phyloP scores from a whole-genome alignment of 306 rosid genomes.

The Pterocarpus macrocarpus region DNA sequence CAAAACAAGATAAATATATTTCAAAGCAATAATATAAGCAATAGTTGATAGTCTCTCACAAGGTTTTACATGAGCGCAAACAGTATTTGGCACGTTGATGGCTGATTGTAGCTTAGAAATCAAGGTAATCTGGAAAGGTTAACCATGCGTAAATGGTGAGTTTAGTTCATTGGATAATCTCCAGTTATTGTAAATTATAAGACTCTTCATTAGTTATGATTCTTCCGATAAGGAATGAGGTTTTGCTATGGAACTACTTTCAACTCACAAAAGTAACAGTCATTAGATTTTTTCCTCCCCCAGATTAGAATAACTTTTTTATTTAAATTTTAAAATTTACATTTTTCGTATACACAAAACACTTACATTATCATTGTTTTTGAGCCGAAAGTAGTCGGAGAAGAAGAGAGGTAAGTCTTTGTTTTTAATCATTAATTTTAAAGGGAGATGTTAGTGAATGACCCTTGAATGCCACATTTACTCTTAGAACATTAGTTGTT shows the following conservation, averaged over 20 bases:
- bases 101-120: background rate
- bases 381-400: conserved; percentile 12
- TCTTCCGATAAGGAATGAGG: background rate
- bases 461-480: too few species aligned
- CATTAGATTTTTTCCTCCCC: too few species aligned
- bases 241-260: too few species aligned
- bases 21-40: background rate
- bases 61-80: conserved; percentile 1
- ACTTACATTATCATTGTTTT: too few species aligned
- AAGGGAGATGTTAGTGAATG: background rate
- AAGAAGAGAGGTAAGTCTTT: background rate
- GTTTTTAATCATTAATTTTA: background rate
- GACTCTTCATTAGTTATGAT: background rate
- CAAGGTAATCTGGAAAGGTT: background rate
- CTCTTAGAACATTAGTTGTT: too few species aligned
- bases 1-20: background rate
- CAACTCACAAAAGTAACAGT: background rate
- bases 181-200: background rate
- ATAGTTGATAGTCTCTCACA: background rate
- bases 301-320: too few species aligned
- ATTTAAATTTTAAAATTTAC: too few species aligned
- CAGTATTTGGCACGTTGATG: background rate
- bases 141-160: background rate
- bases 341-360: too few species aligned
- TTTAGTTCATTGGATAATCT: background rate